phyloP scores from a whole-genome alignment of 208 protist species.

The Wallacemonas rigidus region DNA sequence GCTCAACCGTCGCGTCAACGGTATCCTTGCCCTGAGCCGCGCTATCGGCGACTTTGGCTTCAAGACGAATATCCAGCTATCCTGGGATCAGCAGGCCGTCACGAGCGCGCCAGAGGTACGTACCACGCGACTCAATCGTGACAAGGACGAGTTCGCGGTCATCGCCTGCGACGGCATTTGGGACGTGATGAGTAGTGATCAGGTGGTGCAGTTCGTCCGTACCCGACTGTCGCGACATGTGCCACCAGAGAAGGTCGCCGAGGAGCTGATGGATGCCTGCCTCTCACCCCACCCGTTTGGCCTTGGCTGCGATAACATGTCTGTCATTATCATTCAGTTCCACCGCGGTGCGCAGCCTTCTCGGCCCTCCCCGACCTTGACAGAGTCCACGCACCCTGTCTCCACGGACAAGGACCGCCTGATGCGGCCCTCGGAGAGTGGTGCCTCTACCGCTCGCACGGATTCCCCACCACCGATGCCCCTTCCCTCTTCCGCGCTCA shows the following conservation, averaged over 20 bases:
- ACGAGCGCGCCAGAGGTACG: conserved; percentile 88
- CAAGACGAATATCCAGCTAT: conserved; percentile 82
- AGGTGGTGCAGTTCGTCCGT: conserved; percentile 84
- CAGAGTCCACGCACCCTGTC: no score
- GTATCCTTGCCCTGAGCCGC: conserved; percentile 93
- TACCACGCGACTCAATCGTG: conserved; percentile 59
- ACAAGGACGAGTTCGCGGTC: conserved; percentile 88
- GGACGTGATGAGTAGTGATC: conserved; percentile 90
- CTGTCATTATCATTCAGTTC: conserved; percentile 89
- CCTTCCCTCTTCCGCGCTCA: no score
- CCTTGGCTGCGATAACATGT: conserved; percentile 92
- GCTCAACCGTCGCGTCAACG: conserved; percentile 91
- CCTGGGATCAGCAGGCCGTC: conserved; percentile 91
- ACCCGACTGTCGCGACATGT: conserved; percentile 60
- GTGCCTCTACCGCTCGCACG: no score
- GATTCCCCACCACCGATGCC: no score
- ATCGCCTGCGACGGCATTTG: conserved; percentile 94
- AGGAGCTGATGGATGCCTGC: conserved; percentile 81
- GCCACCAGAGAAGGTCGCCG: conserved; percentile 56
- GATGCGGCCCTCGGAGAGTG: no score
- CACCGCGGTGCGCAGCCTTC: conserved; percentile 34
- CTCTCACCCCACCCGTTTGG: conserved; percentile 83
- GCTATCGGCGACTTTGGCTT: conserved; percentile 95
- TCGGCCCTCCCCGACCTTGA: not conserved
- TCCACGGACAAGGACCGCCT: no score